Base-by-base conservation (phyloP, 257 asterid genomes). In the Verbena officinalis region DNA sequence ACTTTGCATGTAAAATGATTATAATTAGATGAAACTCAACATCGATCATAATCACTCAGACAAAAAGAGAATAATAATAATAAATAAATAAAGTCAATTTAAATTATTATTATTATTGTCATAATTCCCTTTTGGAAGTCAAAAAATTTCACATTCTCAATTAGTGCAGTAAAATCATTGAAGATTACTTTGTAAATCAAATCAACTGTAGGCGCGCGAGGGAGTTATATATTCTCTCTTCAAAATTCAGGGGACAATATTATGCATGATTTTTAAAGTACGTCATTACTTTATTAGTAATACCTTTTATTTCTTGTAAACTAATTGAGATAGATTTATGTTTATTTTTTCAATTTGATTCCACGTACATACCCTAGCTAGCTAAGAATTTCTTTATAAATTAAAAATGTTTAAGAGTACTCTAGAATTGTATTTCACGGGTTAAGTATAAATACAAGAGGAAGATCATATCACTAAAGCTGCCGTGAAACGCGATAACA, bases 401-500 rank as follows among this genome's bases (percentile, higher is more conserved):
- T 21, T 30, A 13, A 6, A 30, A 14, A 27, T 27, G 33, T n/a
- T n/a, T 30, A 4, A 44, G 17, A 21, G 27, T n/a, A n/a, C n/a
- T 45, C 24, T 7, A 22, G 13, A 22, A 51, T 5, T 4, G 1
- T 19, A 19, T 19, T 12, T 51, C 7, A 1, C 10, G 10, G 34
- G 36, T 23, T 23, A 23, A 1, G 19, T 61, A 27, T 5, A 27
- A 5, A 27, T 16, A 33, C 17, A 10, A 57, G n/a, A 20, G 11
- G 15, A 7, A 5, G 54, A 17, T 48, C 13, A 48, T 0, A n/a
- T n/a, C n/a, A n/a, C n/a, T 22, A 50, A 50, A 22, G 21, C n/a
- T n/a, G 56, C 56, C 56, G 34, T 50, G 56, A 50, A 20, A 10
- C 21, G 56, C 56, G 56, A 50, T 27, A 22, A 49, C 34, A 50